Evolutionary conservation across 2,329 filamentous ascomycete species (phyloP).

Genomic region (Aspergillus sp.): DNA sequence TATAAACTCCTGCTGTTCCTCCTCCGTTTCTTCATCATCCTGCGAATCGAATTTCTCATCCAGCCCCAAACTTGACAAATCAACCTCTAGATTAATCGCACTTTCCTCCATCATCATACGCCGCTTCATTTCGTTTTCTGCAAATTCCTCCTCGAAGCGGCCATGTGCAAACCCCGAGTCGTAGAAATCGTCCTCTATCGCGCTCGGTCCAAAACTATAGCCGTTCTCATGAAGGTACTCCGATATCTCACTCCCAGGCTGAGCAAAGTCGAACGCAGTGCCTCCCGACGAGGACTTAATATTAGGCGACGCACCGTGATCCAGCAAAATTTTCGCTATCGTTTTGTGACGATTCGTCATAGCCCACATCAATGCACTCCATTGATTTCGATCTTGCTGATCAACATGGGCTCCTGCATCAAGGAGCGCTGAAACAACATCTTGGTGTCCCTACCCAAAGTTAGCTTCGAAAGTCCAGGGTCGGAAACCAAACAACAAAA

Average conservation of each 20-base stretch:
- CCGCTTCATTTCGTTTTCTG: slow-evolving; percentile 90
- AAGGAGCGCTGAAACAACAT: slow-evolving; percentile 80
- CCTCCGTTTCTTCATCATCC: slow-evolving; percentile 84
- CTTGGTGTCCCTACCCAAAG: slow-evolving; percentile 71
- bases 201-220: slow-evolving; percentile 59
- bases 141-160: slow-evolving; percentile 94
- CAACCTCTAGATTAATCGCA: slow-evolving; percentile 92
- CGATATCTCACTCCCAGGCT: slow-evolving; percentile 93
- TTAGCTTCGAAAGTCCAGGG: not conserved
- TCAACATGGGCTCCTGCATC: slow-evolving; percentile 86
- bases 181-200: slow-evolving; percentile 78
- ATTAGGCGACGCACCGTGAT: slow-evolving; percentile 92
- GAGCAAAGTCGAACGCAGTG: slow-evolving; percentile 93
- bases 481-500: not conserved
- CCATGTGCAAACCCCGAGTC: slow-evolving; percentile 89
- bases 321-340: slow-evolving; percentile 88
- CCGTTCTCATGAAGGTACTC: slow-evolving; percentile 94
- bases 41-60: slow-evolving; percentile 87
- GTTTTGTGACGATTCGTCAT: slow-evolving; percentile 98
- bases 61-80: slow-evolving; percentile 90
- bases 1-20: slow-evolving; percentile 90
- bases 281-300: slow-evolving; percentile 91
- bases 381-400: slow-evolving; percentile 91
- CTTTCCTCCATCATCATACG: slow-evolving; percentile 98
- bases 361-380: slow-evolving; percentile 99